Percentiles rank a stretch among this genome's conserved stretches.
These are phyloP conservation scores for Talaromyces thailandensis DNA, from an alignment of 495 filamentous ascomycete species.

Conservation along the genomic window DNA sequence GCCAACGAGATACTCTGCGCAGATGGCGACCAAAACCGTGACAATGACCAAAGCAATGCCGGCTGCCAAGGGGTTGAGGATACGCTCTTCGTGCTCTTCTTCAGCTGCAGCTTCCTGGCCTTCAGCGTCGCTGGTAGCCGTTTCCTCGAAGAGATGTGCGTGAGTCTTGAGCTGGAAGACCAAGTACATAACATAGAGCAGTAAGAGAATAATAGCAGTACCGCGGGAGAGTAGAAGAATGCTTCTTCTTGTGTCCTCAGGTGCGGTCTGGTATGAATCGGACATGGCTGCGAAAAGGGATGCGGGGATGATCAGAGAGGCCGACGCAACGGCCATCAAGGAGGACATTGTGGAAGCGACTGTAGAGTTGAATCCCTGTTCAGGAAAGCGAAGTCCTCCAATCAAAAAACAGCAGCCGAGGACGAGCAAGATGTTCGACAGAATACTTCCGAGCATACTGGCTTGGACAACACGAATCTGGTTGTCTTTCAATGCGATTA, in stretches of 20 bases:
- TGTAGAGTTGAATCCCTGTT: conserved; percentile 75
- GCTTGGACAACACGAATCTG: conserved; percentile 95
- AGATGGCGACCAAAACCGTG: conserved; percentile 79
- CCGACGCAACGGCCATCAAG: conserved; percentile 84
- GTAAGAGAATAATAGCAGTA: conserved; percentile 79
- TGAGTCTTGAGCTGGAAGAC: conserved; percentile 85
- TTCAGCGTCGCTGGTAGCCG: conserved; percentile 20
- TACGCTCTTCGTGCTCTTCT: conserved; percentile 40
- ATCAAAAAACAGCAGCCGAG: conserved; percentile 95
- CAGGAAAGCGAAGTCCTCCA: conserved; percentile 58
- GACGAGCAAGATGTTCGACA: conserved; percentile 92
- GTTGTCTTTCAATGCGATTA: conserved; percentile 75
- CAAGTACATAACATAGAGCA: conserved; percentile 86
- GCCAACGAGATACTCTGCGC: conserved; percentile 87
- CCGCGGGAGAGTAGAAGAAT: conserved; percentile 82
- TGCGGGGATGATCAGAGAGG: conserved; percentile 89
- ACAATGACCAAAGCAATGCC: conserved; percentile 61
- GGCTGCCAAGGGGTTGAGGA: conserved; percentile 67
- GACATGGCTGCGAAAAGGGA: conserved; percentile 56
- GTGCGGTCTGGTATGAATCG: conserved; percentile 13
- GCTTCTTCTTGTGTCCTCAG: conserved; percentile 42
- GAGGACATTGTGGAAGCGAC: conserved; percentile 95
- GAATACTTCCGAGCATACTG: conserved; percentile 93
- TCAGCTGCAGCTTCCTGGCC: conserved; percentile 16
- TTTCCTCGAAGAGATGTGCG: conserved; percentile 67